phyloP scores from a whole-genome alignment of 805 yeast species.

The Candida parachauliodes region DNA sequence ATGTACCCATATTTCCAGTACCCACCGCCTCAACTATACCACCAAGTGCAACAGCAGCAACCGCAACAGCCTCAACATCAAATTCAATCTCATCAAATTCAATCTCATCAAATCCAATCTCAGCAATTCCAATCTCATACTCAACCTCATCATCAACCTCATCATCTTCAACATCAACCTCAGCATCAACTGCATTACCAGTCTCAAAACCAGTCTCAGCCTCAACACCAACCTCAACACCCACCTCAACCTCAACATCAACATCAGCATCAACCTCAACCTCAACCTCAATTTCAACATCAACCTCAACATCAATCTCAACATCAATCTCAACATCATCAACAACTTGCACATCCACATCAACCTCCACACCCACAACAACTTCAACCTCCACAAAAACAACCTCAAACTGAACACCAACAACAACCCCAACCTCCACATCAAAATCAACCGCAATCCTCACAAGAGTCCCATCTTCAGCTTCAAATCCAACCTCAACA shows the following conservation, averaged over 20 bases:
- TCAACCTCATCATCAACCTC: background rate
- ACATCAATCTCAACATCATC: slow-evolving; percentile 4
- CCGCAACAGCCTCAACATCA: slow-evolving; percentile 4
- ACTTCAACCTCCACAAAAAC: background rate
- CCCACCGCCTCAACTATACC: slow-evolving; percentile 4
- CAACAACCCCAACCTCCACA: background rate
- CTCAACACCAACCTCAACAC: background rate
- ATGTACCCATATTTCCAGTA: slow-evolving; percentile 6
- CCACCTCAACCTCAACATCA: too few species aligned
- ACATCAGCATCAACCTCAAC: too few species aligned
- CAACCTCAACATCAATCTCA: slow-evolving; percentile 3
- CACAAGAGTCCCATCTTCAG: background rate
- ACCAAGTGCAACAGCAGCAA: slow-evolving; percentile 6
- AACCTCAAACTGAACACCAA: background rate
- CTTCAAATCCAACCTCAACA: background rate
- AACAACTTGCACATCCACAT: slow-evolving; percentile 4
- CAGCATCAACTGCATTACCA: background rate
- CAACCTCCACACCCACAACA: slow-evolving; percentile 4
- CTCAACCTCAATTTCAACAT: too few species aligned
- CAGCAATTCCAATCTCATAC: background rate
- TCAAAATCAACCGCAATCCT: background rate
- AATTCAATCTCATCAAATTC: slow-evolving; percentile 3
- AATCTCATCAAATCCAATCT: background rate
- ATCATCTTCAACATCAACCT: background rate
- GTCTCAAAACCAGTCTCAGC: background rate